Evolutionary conservation across 768 basidiomycete species (phyloP).

Genomic region (Auriscalpium microsporum): DNA sequence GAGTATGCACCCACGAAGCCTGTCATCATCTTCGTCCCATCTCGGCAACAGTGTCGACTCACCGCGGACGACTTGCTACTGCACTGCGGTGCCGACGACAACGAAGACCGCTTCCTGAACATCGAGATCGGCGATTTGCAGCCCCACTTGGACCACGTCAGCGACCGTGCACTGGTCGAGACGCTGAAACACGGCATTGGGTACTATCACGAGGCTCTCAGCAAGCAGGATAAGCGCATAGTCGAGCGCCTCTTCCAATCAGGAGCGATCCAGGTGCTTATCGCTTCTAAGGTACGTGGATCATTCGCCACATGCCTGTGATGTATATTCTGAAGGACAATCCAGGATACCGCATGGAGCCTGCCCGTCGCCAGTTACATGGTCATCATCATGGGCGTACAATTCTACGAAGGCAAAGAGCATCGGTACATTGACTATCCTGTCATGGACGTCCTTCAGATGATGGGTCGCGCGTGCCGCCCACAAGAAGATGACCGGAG

Average conservation of each 20-base stretch:
- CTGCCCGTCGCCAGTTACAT: slow-evolving; percentile 91
- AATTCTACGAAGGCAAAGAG: slow-evolving; percentile 93
- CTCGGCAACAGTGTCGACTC: slow-evolving; percentile 86
- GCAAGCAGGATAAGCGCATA: slow-evolving; percentile 87
- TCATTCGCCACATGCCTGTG: neutral
- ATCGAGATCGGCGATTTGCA: slow-evolving; percentile 75
- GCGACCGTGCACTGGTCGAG: slow-evolving; percentile 67
- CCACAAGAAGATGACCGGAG: slow-evolving; percentile 83
- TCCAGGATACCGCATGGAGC: slow-evolving; percentile 91
- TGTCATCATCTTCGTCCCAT: slow-evolving; percentile 88
- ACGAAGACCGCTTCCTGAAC: slow-evolving; percentile 82
- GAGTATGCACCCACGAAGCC: slow-evolving; percentile 84
- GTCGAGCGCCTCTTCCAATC: slow-evolving; percentile 89
- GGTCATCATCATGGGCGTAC: slow-evolving; percentile 99
- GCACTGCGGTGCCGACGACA: slow-evolving; percentile 82
- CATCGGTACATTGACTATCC: slow-evolving; percentile 98
- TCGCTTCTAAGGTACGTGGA: slow-evolving; percentile 76
- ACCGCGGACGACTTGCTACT: slow-evolving; percentile 87
- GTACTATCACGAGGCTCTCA: slow-evolving; percentile 91
- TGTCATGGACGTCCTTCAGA: slow-evolving; percentile 96
- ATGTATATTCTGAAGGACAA: neutral
- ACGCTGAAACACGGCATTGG: slow-evolving; percentile 85
- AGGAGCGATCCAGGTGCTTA: slow-evolving; percentile 89
- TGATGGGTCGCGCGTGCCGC: slow-evolving; percentile 98
- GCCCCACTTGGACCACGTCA: slow-evolving; percentile 81